Evolutionary conservation across 2,329 filamentous ascomycete genomes (phyloP), one percentile per base, ranked within the genome.

Genomic region (Pseudogymnoascus sp.): DNA sequence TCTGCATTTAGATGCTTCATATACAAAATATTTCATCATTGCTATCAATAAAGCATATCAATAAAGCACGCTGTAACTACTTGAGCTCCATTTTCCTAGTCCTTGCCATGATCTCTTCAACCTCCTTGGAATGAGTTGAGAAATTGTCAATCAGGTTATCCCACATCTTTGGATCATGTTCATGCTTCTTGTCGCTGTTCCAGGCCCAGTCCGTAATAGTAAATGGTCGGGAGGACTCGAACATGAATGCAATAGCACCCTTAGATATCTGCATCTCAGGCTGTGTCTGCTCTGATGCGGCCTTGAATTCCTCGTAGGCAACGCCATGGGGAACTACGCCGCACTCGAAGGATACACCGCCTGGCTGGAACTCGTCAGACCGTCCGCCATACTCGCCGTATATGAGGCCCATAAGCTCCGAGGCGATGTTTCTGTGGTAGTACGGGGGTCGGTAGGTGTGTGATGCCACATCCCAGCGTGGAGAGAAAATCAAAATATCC

Each of bases 401-500:
- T 70, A 72, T 28, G 36, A 77, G 71, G 3, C 77, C 78, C 72
- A 79, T 77, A 68, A 80, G 79, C 64, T 82, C 79, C 3, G 74
- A 77, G 64, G 80, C 80, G 4, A 76, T 77, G 70, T 81, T 82
- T 56, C 80, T 75, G 69, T 85, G 82, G 72, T 84, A 85, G 74
- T 82, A 85, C 0, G 83, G 83, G 2, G 81, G 79, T 3, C 82
- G 78, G 75, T 84, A 85, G 0, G 82, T 84, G 68, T 82, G 79
- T 53, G 82, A 80, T 0, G 82, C 80, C 1, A 87, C 83, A 12
- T 86, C 79, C 86, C 86, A 89, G 16, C 85, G 79, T 0, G 86
- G 85, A 0, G 85, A 84, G 72, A 89, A 89, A 72, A 87, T 84
- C 53, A 89, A 79, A 66, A 89, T 88, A 73, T 89, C 87, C 0